A percentile compares a stretch with the other conserved stretches of the same genome.
phyloP scores from a whole-genome alignment of 192 early-diverging fungal genomes.

The Radiomyces spectabilis region DNA sequence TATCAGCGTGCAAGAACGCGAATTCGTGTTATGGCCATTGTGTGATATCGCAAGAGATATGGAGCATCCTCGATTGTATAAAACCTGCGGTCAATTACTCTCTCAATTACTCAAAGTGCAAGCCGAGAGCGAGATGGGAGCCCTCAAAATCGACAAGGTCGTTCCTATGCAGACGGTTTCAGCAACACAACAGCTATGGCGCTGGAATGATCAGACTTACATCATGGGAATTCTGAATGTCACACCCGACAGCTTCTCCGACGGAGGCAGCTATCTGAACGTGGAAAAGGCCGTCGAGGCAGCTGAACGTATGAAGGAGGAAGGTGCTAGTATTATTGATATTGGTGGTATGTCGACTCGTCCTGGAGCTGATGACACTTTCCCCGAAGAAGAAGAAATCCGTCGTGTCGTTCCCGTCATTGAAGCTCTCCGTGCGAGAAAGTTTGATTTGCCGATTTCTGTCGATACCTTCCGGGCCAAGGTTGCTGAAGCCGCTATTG shows the following conservation, averaged over 20 bases:
- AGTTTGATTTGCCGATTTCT: constrained; percentile 69
- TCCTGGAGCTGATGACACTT: constrained; percentile 69
- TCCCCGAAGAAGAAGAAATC: constrained; percentile 73
- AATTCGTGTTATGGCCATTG: constrained; percentile 91
- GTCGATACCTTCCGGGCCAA: constrained; percentile 86
- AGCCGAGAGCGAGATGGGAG: constrained; percentile 23
- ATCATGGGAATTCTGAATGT: constrained; percentile 97
- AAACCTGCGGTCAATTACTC: constrained; percentile 65
- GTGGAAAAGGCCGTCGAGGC: constrained; percentile 58
- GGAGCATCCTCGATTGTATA: constrained; percentile 83
- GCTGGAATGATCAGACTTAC: constrained; percentile 59
- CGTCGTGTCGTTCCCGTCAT: constrained; percentile 85
- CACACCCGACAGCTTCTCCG: constrained; percentile 95
- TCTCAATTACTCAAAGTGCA: constrained; percentile 46
- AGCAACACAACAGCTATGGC: constrained; percentile 42
- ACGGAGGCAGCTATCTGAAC: constrained; percentile 71
- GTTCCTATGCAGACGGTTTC: constrained; percentile 34
- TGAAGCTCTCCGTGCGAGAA: constrained; percentile 54
- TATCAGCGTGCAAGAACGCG: constrained; percentile 77
- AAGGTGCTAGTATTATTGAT: constrained; percentile 90
- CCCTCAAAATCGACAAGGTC: constrained; percentile 45
- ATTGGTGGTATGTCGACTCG: constrained; percentile 94
- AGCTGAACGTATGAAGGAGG: constrained; percentile 58
- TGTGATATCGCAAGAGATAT: constrained; percentile 88
- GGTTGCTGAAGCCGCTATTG: constrained; percentile 83